Conservation (phyloP, 176 grass and related monocot genomes). For the Musa acuminata region DNA sequence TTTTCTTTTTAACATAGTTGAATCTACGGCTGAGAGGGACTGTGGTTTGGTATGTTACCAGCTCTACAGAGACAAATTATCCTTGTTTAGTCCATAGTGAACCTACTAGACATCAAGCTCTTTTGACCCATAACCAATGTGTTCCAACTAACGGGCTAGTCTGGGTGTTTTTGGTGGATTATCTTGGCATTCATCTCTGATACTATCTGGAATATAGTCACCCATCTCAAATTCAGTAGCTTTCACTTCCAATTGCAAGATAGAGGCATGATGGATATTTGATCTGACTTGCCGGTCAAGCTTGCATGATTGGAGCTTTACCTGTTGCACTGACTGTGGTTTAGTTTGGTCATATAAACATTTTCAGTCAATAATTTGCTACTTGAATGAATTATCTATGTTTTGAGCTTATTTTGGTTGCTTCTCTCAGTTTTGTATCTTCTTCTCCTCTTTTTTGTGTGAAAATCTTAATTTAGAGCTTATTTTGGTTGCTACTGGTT, state of each 20-base stretch:
- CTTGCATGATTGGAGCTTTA: neutral
- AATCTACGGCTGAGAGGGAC: neutral
- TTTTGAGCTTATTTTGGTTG: neutral
- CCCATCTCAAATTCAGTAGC: neutral
- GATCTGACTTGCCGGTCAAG: neutral
- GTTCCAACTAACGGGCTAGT: neutral
- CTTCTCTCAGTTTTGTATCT: neutral
- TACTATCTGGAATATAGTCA: neutral
- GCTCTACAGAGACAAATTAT: no score
- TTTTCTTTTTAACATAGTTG: neutral
- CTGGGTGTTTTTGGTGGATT: neutral
- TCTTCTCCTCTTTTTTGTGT: neutral
- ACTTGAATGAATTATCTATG: neutral
- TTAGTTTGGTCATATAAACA: neutral
- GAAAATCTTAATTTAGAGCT: neutral
- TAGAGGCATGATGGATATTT: neutral
- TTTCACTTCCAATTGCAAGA: neutral
- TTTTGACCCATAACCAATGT: neutral
- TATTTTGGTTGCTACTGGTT: neutral
- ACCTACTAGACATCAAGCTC: neutral
- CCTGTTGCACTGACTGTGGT: neutral
- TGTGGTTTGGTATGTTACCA: neutral
- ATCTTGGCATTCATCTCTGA: neutral
- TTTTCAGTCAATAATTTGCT: neutral
- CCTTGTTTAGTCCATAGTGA: neutral